Base-by-base conservation (phyloP, 768 basidiomycete genomes). In the Fomitopsis serialis region DNA sequence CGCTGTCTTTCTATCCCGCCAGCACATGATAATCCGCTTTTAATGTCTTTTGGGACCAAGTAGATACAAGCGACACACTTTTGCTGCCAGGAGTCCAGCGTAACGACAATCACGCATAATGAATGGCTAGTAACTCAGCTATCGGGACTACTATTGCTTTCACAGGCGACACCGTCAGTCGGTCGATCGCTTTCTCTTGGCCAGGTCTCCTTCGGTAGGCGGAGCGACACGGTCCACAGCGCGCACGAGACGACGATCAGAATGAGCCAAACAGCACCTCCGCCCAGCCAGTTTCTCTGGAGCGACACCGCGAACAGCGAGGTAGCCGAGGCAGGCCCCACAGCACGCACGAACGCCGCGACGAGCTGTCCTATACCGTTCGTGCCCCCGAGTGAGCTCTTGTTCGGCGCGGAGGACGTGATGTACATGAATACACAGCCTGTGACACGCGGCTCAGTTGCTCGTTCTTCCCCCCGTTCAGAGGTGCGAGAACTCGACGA, bases 311-410 rank as follows among this genome's bases (percentile, higher is more conserved):
- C 77, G 57, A 81, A 85, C 12, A 85, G 64, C 0, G 83, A 82
- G 1, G 80, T 76, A 3, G 82, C 74, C 19, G 76, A 58, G 10
- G 78, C 71, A 0, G 83, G 84, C 1, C 78, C 79, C 9, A 84
- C 61, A 0, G 80, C 70, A 27, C 82, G 72, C 58, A 76, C 69
- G 3, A 72, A 65, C 0, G 77, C 79, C 2, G 72, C 71, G 8
- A 75, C 62, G 62, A 79, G 78, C 63, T 86, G 82, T 3, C 73
- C 80, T 32, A 83, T 55, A 2, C 82, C 80, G 54, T 81, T 82
- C 15, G 74, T 72, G 2, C 78, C 72, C 0, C 78, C 82, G 11
- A 87, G 68, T 10, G 77, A 63, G 1, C 53, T 45, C 27, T 55
- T 61, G 32, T 59, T 65, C 6, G 69, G 68, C 19, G 67, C 58